phyloP scores from a whole-genome alignment of 225 moss, liverwort and hornwort genomes.

The Bryoerythrophyllum caledonicum region DNA sequence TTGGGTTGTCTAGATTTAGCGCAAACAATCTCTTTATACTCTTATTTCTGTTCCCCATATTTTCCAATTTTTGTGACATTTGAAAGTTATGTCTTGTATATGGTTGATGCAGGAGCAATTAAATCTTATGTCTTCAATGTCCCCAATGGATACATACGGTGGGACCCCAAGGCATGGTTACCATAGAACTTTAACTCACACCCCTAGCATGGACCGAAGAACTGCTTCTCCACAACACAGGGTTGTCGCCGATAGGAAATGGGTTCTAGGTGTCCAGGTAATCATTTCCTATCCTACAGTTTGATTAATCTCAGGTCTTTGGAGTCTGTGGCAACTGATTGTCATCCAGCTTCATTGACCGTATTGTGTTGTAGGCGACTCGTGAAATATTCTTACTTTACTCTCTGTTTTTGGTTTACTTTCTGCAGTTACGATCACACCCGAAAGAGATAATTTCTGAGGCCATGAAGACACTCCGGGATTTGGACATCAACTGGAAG shows the following conservation, averaged over 20 bases:
- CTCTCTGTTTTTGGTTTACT: not conserved
- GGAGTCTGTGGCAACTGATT: not conserved
- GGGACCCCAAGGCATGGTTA: conserved; percentile 21
- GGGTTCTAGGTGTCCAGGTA: conserved; percentile 50
- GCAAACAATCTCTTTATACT: not conserved
- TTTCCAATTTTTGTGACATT: not conserved
- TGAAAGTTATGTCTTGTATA: not conserved
- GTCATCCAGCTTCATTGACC: not conserved
- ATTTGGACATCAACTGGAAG: conserved; percentile 84
- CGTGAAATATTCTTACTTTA: not conserved
- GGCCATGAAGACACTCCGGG: conserved; percentile 58
- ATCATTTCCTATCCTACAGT: not conserved
- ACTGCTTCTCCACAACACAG: conserved; percentile 47
- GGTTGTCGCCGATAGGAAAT: conserved; percentile 53
- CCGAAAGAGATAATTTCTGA: conserved; percentile 83
- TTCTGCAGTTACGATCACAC: conserved; percentile 71
- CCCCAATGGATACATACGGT: conserved; percentile 32
- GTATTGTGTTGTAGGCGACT: not conserved
- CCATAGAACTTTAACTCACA: conserved; percentile 23
- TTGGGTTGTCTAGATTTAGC: not conserved
- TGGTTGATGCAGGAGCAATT: conserved; percentile 31
- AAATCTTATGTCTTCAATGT: conserved; percentile 27
- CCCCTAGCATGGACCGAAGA: conserved; percentile 45
- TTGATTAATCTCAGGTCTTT: not conserved
- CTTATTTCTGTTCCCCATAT: not conserved